Conservation (phyloP, 306 rosid species). For the Corylus heterophylla region DNA sequence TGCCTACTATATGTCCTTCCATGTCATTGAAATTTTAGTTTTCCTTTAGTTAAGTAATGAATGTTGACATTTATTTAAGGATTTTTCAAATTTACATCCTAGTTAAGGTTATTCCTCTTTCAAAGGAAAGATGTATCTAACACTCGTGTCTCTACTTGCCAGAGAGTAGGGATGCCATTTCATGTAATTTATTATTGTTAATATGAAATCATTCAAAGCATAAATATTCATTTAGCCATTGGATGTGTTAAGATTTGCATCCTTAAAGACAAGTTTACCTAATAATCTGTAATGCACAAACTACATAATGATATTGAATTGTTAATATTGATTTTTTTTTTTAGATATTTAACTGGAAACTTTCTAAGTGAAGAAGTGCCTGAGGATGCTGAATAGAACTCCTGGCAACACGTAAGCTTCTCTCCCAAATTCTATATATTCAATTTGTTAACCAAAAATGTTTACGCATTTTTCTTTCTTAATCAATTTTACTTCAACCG, state of each 20-base stretch:
- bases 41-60: not conserved
- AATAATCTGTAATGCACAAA: not conserved
- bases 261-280: not conserved
- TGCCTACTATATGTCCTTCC: not conserved
- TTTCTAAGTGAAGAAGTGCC: slow-evolving; percentile 63
- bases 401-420: slow-evolving; percentile 38
- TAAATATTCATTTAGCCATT: not conserved
- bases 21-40: not conserved
- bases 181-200: no score
- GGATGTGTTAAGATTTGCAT: no score
- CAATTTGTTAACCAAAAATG: not conserved
- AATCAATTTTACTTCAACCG: not conserved
- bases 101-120: no score
- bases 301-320: not conserved
- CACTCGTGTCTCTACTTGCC: no score
- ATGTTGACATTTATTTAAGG: no score
- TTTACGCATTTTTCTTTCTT: not conserved
- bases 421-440: slow-evolving; percentile 11
- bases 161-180: no score
- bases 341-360: slow-evolving; percentile 75
- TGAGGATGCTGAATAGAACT: slow-evolving; percentile 34
- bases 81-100: no score
- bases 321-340: not conserved
- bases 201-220: not conserved
- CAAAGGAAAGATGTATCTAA: no score